Evolutionary conservation across 495 filamentous ascomycete species (phyloP), one percentile per base, ranked within the genome.

Genomic region (Lasiosphaeria hispida): DNA sequence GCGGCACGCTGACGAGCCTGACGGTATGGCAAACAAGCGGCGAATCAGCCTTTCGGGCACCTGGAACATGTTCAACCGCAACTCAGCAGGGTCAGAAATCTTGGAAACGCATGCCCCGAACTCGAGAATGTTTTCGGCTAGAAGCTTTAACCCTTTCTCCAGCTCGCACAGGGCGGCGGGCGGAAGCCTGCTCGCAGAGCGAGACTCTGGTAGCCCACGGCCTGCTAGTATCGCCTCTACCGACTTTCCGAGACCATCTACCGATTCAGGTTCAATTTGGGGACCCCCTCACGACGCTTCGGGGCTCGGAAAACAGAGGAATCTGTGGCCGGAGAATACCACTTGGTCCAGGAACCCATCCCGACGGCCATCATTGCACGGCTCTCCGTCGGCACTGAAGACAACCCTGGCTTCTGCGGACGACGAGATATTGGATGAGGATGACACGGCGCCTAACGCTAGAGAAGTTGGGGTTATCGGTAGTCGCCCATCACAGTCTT

Each of bases 211-310:
- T 49, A 91, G 88, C 37, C 87, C 89, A 2, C 77, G 90, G 23
- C 90, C 90, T 19, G 82, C 86, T 2, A 93, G 90, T 11, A 89
- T 88, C 30, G 86, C 89, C 7, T 92, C 90, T 0, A 85, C 86
- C 49, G 91, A 94, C 50, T 78, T 93, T 44, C 87, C 89, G 1
- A 82, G 89, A 55, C 91, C 90, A 0, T 93, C 90, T 2, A 91
- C 86, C 8, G 91, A 94, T 44, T 89, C 86, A 30, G 82, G 69
- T 11, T 76, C 73, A 34, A 79, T 80, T 43, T 80, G 77, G 77
- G 69, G 68, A n/a, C 71, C 71, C 2, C 68, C 60, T 1, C 53
- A 41, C 1, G 71, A 72, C n/a, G 43, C 48, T 1, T 40, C 58
- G 7, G 45, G 53, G 8, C 54, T 66, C n/a, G 61, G 56, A 23